Evolutionary conservation across 2,329 filamentous ascomycete genomes (phyloP).

Genomic region (Aspergillus sp.): DNA sequence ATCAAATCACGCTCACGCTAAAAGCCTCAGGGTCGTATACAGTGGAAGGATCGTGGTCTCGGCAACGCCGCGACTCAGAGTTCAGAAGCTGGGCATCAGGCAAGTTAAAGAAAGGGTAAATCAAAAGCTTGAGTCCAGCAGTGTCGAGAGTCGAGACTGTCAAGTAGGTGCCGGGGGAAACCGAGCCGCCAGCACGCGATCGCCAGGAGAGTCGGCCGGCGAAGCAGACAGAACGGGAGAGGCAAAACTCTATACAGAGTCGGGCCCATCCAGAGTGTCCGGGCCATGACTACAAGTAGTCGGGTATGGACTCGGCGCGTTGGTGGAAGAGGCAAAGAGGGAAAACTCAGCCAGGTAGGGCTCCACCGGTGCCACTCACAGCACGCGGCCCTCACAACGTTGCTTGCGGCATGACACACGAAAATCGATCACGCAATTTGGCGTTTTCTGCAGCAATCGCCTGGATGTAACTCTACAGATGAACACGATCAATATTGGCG

Average conservation of each 20-base stretch:
- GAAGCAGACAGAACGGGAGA: background rate
- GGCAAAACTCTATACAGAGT: background rate
- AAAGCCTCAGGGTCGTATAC: background rate
- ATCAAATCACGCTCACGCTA: constrained; percentile 16
- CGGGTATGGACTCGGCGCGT: background rate
- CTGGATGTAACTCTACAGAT: constrained; percentile 4
- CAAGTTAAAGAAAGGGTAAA: background rate
- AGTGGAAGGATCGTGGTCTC: background rate
- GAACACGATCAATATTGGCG: background rate
- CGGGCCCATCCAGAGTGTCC: background rate
- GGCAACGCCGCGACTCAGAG: background rate
- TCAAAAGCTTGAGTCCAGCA: background rate
- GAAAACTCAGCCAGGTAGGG: background rate
- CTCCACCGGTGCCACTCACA: constrained; percentile 4
- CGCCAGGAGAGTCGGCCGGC: background rate
- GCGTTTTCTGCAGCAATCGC: constrained; percentile 1
- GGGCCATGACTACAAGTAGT: background rate
- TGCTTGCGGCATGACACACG: constrained; percentile 22
- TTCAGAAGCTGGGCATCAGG: constrained; percentile 4
- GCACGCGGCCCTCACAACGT: background rate
- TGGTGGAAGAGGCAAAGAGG: background rate
- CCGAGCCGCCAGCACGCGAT: constrained; percentile 2
- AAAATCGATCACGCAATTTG: constrained; percentile 30
- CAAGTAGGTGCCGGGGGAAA: background rate
- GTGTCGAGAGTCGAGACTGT: background rate